These are phyloP conservation scores for Mucor racemosus DNA, from an alignment of 371 early-diverging fungal genomes.

Conservation along the genomic window DNA sequence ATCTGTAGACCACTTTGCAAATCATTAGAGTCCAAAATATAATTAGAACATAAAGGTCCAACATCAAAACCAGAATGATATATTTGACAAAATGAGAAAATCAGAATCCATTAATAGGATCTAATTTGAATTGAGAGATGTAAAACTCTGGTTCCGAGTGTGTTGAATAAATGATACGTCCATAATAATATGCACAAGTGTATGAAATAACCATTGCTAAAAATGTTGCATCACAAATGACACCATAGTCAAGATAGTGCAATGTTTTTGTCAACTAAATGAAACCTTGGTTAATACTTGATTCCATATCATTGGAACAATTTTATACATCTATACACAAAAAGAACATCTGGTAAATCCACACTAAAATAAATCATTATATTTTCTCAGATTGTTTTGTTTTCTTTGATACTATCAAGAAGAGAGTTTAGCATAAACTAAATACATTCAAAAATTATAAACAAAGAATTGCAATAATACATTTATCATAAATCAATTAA, in stretches of 20 bases:
- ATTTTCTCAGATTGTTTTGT: neutral
- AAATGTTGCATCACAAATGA: conserved; percentile 67
- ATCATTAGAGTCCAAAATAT: conserved; percentile 72
- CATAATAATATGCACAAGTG: conserved; percentile 70
- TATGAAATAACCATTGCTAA: conserved; percentile 64
- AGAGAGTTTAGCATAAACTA: no score
- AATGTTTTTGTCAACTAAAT: conserved; percentile 64
- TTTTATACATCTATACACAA: conserved; percentile 62
- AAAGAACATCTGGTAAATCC: conserved; percentile 79
- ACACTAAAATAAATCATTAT: conserved; percentile 40
- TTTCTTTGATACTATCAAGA: no score
- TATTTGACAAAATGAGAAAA: conserved; percentile 56
- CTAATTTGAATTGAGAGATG: conserved; percentile 47
- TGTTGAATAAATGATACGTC: conserved; percentile 53
- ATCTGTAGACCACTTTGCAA: conserved; percentile 62
- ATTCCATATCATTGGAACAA: no score
- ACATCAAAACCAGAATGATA: conserved; percentile 53
- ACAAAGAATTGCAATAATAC: neutral
- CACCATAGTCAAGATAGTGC: conserved; percentile 55
- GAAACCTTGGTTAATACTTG: neutral
- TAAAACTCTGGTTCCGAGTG: conserved; percentile 49
- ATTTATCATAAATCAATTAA: neutral
- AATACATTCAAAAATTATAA: no score
- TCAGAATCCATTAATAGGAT: conserved; percentile 50
- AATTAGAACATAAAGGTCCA: conserved; percentile 51